Conservation (phyloP, 2,329 filamentous ascomycete species). For the Botryotinia narcissicola region DNA sequence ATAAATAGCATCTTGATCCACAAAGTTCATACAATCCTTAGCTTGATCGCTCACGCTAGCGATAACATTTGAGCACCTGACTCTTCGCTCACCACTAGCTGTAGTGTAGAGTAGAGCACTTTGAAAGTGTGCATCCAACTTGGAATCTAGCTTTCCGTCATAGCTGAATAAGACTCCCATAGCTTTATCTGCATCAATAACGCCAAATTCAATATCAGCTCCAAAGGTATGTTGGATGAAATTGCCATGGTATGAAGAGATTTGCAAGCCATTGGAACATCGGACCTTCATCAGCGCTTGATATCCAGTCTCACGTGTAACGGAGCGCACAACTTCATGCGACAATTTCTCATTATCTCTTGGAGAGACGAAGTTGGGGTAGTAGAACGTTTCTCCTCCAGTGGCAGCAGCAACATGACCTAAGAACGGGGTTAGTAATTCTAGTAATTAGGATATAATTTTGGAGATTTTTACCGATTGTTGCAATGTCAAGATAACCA, state of each 20-base stretch:
- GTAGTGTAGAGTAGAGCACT: conserved; percentile 93
- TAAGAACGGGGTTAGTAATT: conserved; percentile 41
- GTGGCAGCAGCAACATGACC: conserved; percentile 83
- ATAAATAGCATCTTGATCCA: conserved; percentile 93
- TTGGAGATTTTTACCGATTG: conserved; percentile 60
- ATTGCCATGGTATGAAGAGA: conserved; percentile 92
- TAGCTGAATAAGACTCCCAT: conserved; percentile 89
- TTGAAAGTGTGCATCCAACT: conserved; percentile 97
- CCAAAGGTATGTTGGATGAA: conserved; percentile 95
- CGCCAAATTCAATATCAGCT: conserved; percentile 89
- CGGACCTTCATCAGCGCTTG: conserved; percentile 98
- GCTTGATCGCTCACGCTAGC: conserved; percentile 86
- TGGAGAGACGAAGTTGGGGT: conserved; percentile 89
- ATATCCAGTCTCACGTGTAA: conserved; percentile 88
- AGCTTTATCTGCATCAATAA: conserved; percentile 90
- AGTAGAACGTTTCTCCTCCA: conserved; percentile 96
- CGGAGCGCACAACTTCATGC: conserved; percentile 79
- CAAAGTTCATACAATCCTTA: conserved; percentile 82
- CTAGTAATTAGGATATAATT: not conserved
- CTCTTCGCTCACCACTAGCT: conserved; percentile 80
- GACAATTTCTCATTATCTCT: conserved; percentile 82
- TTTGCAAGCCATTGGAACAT: conserved; percentile 93
- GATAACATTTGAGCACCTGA: conserved; percentile 90
- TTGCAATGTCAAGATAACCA: conserved; percentile 89
- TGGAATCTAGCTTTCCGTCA: conserved; percentile 95